Evolutionary conservation across 2,329 filamentous ascomycete species (phyloP).

Genomic region (Chaetomiaceae sp.): DNA sequence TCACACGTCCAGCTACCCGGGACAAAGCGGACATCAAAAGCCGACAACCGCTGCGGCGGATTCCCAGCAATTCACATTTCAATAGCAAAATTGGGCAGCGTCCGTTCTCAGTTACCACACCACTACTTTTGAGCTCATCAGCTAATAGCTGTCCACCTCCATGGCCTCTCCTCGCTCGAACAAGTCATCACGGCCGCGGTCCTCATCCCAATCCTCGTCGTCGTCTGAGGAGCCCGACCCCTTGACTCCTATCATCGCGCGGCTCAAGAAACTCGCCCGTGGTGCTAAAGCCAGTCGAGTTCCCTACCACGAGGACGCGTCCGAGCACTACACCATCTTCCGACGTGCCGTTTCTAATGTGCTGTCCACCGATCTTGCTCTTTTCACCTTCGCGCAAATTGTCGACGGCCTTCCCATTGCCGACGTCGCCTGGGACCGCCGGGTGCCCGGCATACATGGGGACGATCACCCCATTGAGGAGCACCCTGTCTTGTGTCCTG

Average conservation of each 20-base stretch:
- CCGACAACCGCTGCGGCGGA: no score
- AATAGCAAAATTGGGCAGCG: no score
- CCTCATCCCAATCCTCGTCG: no score
- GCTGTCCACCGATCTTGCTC: conserved; percentile 7
- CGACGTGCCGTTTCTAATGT: neutral
- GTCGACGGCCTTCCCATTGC: conserved; percentile 9
- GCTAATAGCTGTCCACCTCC: no score
- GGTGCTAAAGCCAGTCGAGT: neutral
- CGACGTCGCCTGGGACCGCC: conserved; percentile 6
- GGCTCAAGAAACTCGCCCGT: neutral
- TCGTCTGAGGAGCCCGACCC: no score
- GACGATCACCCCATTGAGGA: conserved; percentile 8
- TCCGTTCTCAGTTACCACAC: no score
- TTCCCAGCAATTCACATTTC: no score
- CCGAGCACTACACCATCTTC: neutral
- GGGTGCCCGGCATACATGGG: neutral
- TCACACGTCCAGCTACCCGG: no score
- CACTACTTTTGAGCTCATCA: no score
- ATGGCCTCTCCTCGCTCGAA: no score
- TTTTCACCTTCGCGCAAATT: conserved; percentile 7
- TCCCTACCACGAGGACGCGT: neutral
- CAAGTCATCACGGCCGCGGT: no score
- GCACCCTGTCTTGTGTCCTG: conserved; percentile 8
- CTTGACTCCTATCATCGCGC: neutral
- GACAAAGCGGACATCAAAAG: no score